phyloP scores from a whole-genome alignment of 306 rosid genomes.

The Erythrophleum fordii region DNA sequence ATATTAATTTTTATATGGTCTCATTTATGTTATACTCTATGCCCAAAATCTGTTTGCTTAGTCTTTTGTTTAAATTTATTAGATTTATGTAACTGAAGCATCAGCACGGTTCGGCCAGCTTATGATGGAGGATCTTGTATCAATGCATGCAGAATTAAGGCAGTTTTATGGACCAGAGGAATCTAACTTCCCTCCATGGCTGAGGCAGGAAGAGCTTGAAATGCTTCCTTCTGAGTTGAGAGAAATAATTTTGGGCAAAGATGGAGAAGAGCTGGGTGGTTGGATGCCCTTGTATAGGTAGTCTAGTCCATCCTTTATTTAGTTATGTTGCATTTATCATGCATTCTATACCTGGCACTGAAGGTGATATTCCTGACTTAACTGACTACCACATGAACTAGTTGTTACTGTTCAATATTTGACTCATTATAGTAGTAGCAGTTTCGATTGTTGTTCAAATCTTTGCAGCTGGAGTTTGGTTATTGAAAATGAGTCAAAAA shows the following conservation, averaged over 20 bases:
- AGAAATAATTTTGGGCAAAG: slow-evolving; percentile 72
- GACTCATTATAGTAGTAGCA: neutral
- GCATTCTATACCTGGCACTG: neutral
- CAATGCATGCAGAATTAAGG: slow-evolving; percentile 77
- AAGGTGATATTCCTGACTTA: neutral
- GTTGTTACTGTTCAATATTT: slow-evolving; percentile 16
- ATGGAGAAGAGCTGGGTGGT: slow-evolving; percentile 67
- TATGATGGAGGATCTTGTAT: slow-evolving; percentile 91
- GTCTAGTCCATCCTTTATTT: slow-evolving; percentile 38
- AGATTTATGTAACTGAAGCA: slow-evolving; percentile 85
- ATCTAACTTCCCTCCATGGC: slow-evolving; percentile 63
- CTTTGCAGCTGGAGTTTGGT: slow-evolving; percentile 22
- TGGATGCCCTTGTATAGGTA: slow-evolving; percentile 90
- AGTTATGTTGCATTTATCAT: slow-evolving; percentile 8
- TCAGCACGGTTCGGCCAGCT: slow-evolving; percentile 76
- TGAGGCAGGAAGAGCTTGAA: slow-evolving; percentile 69
- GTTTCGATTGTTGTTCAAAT: slow-evolving; percentile 13
- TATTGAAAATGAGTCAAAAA: neutral
- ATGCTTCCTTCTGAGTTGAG: slow-evolving; percentile 59
- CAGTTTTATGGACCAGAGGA: slow-evolving; percentile 75
- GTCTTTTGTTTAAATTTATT: slow-evolving; percentile 38
- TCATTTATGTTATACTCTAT: slow-evolving; percentile 2
- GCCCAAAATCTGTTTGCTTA: slow-evolving; percentile 18
- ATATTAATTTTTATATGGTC: neutral
- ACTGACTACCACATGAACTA: neutral